Evolutionary conservation across 2,329 filamentous ascomycete species (phyloP), one percentile per base, ranked within the genome.

Genomic region (Clarireedia paspali): DNA sequence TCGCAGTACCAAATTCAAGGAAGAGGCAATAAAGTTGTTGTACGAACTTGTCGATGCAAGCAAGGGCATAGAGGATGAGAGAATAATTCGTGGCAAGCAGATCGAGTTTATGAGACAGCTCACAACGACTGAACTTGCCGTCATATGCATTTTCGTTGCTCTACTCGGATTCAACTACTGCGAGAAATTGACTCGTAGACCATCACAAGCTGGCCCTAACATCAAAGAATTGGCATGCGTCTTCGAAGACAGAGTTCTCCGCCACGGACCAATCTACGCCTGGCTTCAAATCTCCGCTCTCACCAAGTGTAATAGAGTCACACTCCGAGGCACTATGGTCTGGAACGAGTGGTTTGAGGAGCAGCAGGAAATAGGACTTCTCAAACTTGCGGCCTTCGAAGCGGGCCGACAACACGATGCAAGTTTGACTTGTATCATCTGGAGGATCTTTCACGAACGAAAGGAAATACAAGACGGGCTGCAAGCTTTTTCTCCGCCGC

Each of bases 341-440:
- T 39, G 44, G 17, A 46, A 53, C n/a, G 50, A 47, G 7, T 53
- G 50, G 50, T 46, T 36, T n/a, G 30, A 47, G 30, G 50, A 38
- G 30, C 44, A 46, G 6, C 42, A 46, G 27, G 42, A 17, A 4
- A 34, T 24, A 5, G 50, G 50, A 3, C 14, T 47, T 2, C 23
- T n/a, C 6, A 39, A 20, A 20, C 15, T 53, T 10, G 14, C 15
- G 26, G 27, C 30, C 12, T 53, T 53, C 46, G 50, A 53, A 42
- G 15, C n/a, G 6, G 42, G 50, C 2, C 10, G 5, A 34, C 30
- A n/a, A 3, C 4, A 14, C 15, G 50, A 53, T 9, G 40, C 50
- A 34, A 53, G 30, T 1, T 9, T 53, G 39, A 53, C 26, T 26
- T 36, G 44, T 7, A 30, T 53, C 5, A 14, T 53, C 2, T 53